These are phyloP conservation scores for Cucumis sativus DNA, from an alignment of 306 rosid genomes.

Conservation along the genomic window DNA sequence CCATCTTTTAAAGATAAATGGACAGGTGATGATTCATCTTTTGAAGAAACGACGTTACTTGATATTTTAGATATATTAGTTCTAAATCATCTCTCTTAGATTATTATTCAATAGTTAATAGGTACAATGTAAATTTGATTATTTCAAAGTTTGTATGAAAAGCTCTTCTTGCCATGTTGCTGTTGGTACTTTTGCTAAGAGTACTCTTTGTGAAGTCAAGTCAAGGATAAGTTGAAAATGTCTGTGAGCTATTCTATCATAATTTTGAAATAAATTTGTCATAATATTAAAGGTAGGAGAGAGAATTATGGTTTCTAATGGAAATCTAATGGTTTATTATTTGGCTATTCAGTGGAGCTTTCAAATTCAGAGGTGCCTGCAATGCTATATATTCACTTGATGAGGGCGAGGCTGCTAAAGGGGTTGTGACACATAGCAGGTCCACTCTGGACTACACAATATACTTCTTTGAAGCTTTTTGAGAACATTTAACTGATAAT, in stretches of 20 bases:
- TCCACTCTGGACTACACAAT: constrained; percentile 18
- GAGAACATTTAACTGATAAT: constrained; percentile 17
- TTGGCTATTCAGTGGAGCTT: constrained; percentile 52
- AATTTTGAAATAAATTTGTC: neutral
- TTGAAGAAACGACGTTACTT: neutral
- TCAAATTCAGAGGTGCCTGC: constrained; percentile 88
- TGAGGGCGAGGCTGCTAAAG: constrained; percentile 62
- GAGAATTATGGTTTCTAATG: neutral
- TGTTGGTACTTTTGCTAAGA: neutral
- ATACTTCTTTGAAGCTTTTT: neutral
- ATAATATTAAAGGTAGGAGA: neutral
- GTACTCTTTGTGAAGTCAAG: neutral
- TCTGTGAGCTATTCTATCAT: too few relatives aligned
- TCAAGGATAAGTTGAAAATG: neutral
- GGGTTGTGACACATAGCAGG: constrained; percentile 97
- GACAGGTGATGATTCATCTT: neutral
- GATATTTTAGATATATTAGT: neutral
- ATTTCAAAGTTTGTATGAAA: neutral
- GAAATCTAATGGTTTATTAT: neutral
- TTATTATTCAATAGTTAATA: neutral
- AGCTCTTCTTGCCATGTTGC: neutral
- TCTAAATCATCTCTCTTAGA: neutral
- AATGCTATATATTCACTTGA: constrained; percentile 79
- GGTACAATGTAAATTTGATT: neutral
- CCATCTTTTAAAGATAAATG: neutral